phyloP scores from a whole-genome alignment of 257 asterid genomes.

The Nicotiana sylvestris region DNA sequence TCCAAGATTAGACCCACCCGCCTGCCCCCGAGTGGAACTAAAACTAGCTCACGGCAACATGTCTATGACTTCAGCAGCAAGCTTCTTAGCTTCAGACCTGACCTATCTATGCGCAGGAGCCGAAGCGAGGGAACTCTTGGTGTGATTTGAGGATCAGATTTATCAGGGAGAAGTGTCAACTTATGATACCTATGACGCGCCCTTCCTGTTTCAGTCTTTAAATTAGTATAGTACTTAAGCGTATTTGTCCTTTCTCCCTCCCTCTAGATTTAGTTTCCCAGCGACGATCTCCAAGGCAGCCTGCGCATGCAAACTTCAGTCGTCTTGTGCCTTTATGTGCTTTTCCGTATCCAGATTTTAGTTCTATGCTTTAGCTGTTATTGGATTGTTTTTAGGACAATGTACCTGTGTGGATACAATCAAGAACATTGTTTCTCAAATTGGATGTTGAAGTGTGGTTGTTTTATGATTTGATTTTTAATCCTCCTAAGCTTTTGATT shows the following conservation, averaged over 20 bases:
- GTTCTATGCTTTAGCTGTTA: neutral
- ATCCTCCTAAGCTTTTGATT: neutral
- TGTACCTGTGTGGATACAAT: neutral
- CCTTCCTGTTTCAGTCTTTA: neutral
- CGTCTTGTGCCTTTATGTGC: neutral
- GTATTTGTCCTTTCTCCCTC: neutral
- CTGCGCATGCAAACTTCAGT: neutral
- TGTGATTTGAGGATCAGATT: slow-evolving; percentile 29
- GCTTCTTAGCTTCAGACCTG: slow-evolving; percentile 37
- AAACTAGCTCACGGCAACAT: slow-evolving; percentile 32
- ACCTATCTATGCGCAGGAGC: slow-evolving; percentile 57
- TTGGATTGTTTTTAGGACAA: neutral
- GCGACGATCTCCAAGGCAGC: neutral
- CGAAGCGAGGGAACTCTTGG: slow-evolving; percentile 86
- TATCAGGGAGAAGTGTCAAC: neutral
- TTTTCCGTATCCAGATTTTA: neutral
- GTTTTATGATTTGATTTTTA: neutral
- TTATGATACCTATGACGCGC: neutral
- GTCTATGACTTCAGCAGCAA: slow-evolving; percentile 33
- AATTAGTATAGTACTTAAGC: neutral
- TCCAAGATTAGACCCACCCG: slow-evolving; percentile 46
- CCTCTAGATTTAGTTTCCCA: neutral
- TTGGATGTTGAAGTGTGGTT: neutral
- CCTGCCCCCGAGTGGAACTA: slow-evolving; percentile 56
- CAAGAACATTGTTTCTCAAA: neutral